Base-by-base conservation (phyloP, 2,329 filamentous ascomycete genomes). In the Tolypocladium sp. region DNA sequence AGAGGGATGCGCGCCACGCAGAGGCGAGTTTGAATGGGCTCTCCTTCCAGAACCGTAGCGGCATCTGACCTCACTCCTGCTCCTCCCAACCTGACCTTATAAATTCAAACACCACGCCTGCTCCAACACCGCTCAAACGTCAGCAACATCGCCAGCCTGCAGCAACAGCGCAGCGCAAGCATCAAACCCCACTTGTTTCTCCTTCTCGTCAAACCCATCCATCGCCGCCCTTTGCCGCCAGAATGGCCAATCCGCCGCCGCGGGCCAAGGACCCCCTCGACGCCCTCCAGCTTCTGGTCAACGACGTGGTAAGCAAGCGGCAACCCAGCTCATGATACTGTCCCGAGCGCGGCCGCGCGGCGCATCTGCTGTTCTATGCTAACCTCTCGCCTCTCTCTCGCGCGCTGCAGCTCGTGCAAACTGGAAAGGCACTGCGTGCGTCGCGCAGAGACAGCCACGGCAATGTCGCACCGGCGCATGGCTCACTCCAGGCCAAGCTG, bases 381-480 rank as follows among this genome's bases (percentile, higher is more conserved):
- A 44, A 59, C 58, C 9, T 40, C 22, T 4, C 35, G 15, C n/a
- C 25, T 13, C 5, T 57, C 35, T 33, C 63, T 62, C 25, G 63
- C 55, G 46, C 33, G 13, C 33, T 46, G 40, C 44, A 86, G 83
- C 77, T 86, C 33, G 75, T 86, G 17, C 80, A 85, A 68, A 82
- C 80, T 2, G 83, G 82, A 20, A 86, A 82, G 67, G 80, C 82
- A 22, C 71, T 86, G 15, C 81, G 76, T 55, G 72, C 77, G 2
- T 77, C 77, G 42, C 72, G 73, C 37, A 78, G 76, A 63, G 78
- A 82, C 62, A 74, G 75, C 17, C 71, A 76, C 46, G 75, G 72
- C 59, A 73, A 73, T 51, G 61, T 73, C 20, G 65, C 67, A 20
- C 70, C 68, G 20, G 67, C 67, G 20, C 69, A 71, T 38, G 67